Evolutionary conservation across 768 basidiomycete genomes (phyloP).

Genomic region (Rhizopogon rudus): DNA sequence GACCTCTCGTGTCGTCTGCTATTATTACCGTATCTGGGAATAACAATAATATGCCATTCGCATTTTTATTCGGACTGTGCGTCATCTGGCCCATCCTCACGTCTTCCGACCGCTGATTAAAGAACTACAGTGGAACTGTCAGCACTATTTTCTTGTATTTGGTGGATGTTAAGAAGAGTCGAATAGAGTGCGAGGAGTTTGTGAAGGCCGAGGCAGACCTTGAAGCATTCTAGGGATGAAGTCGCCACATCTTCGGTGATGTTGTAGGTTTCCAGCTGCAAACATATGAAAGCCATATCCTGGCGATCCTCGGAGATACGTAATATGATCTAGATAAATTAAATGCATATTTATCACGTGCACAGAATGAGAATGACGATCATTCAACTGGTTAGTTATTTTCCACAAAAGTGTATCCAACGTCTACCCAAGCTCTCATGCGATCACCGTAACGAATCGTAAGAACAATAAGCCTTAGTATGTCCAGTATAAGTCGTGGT

Average conservation of each 20-base stretch:
- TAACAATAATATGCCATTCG: conserved; percentile 74
- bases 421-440: conserved; percentile 46
- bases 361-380: background rate
- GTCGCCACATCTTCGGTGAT: background rate
- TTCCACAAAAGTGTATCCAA: conserved; percentile 30
- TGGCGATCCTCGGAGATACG: no score
- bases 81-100: conserved; percentile 17
- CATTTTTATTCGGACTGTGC: conserved; percentile 66
- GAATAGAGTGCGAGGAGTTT: conserved; percentile 58
- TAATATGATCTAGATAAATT: no score
- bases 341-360: background rate
- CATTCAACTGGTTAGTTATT: background rate
- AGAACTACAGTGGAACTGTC: background rate
- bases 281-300: background rate
- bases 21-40: conserved; percentile 64
- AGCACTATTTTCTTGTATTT: conserved; percentile 55
- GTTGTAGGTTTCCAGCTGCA: background rate
- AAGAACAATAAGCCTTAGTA: conserved; percentile 36
- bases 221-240: conserved; percentile 28
- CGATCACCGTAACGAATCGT: conserved; percentile 46
- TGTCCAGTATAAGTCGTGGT: background rate
- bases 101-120: background rate
- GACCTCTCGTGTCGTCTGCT: conserved; percentile 69
- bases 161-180: conserved; percentile 62
- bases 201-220: conserved; percentile 45